phyloP scores from a whole-genome alignment of 805 yeast species.

The Pichia nanzhaoensis region DNA sequence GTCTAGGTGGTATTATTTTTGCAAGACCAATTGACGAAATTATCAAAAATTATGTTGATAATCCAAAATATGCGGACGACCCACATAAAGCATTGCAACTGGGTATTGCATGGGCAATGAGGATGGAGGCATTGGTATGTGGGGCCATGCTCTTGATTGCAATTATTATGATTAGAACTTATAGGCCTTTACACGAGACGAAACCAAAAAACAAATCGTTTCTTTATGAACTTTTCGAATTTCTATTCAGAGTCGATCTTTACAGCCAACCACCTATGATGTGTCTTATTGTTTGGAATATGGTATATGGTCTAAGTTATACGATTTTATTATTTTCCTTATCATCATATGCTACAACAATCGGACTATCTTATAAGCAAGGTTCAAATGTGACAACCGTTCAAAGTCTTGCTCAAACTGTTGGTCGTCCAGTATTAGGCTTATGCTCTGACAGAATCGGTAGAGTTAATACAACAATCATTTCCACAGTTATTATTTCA shows the following conservation, averaged over 20 bases:
- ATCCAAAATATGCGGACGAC: constrained; percentile 31
- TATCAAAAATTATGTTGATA: constrained; percentile 28
- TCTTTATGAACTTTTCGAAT: constrained; percentile 16
- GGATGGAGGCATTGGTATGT: constrained; percentile 34
- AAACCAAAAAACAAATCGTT: constrained; percentile 15
- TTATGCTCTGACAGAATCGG: constrained; percentile 41
- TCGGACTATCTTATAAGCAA: constrained; percentile 41
- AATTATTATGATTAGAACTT: constrained; percentile 19
- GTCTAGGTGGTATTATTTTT: constrained; percentile 46
- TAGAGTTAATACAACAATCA: constrained; percentile 38
- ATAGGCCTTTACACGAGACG: constrained; percentile 19
- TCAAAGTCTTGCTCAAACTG: constrained; percentile 39
- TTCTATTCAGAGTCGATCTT: constrained; percentile 15
- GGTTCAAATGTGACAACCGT: constrained; percentile 43
- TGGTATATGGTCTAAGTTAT: constrained; percentile 28
- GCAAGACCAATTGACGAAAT: constrained; percentile 37
- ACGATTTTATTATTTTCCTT: constrained; percentile 38
- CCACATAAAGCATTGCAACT: constrained; percentile 5
- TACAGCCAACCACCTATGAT: constrained; percentile 21
- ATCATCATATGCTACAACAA: constrained; percentile 40
- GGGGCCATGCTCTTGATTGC: constrained; percentile 19
- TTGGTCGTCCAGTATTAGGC: constrained; percentile 49
- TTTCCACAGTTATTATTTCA: constrained; percentile 30
- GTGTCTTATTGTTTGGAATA: constrained; percentile 21
- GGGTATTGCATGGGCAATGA: constrained; percentile 35